Base-by-base conservation (phyloP, 371 early-diverging fungal species). In the Sporodiniella umbellata region DNA sequence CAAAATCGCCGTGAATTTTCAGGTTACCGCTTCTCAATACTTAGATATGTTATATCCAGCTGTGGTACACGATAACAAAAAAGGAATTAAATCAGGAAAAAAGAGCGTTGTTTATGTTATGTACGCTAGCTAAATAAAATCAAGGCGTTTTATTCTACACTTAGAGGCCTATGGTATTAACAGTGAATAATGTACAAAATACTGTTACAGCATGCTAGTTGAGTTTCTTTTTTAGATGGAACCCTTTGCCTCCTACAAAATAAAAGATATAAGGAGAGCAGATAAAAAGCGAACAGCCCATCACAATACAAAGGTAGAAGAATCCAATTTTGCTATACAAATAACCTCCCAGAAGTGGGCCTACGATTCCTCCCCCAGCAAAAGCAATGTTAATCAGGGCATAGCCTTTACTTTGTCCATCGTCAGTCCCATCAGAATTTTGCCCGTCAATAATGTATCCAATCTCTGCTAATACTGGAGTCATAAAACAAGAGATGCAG, bases 321-420 rank as follows among this genome's bases (percentile, higher is more conserved):
- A 60, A 63, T 0, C 57, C 56, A 18, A 58, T 51, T 1, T 22
- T 24, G 17, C 46, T 47, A 22, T 60, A 60, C 40, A 61, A 18
- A 30, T 54, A 55, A 10, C 56, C 58, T 15, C 54, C 60, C 2
- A 58, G 5, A 2, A 59, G 22, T n/a, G 64, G 58, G 0, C 57
- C 58, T 2, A 58, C 44, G 22, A 53, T 28, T 19, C 48, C 53
- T 18, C 80, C 80, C 10, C 67, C 52, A 7, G 61, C 70, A 56
- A 77, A 80, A 1, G 78, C 68, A 33, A 80, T 65, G 52, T 80
- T 80, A 51, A 80, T 74, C 28, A 80, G 48, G 4, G 72, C 76
- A 54, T 73, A 80, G 0, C 69, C 68, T 38, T 67, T 64, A 4
- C 70, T 77, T 38, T 59, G 71, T 2, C 72, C 77, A 19, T 66